phyloP scores from a whole-genome alignment of 768 basidiomycete genomes.

The Lyophyllum shimeji region DNA sequence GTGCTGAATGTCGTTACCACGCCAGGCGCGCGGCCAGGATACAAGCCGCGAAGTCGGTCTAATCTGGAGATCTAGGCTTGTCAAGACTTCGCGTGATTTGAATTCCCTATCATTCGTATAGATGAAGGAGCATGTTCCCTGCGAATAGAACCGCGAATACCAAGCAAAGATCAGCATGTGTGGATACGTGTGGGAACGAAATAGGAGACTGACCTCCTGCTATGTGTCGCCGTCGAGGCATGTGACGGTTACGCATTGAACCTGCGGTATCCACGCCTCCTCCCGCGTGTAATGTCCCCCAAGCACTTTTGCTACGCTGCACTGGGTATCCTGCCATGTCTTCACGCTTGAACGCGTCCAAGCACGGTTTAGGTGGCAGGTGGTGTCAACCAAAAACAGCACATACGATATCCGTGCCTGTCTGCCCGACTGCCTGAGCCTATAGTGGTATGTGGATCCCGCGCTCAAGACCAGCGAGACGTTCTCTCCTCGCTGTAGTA shows the following conservation, averaged over 20 bases:
- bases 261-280: constrained; percentile 16
- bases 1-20: constrained; percentile 1
- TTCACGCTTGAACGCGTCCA: constrained; percentile 32
- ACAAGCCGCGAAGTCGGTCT: constrained; percentile 31
- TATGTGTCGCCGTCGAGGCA: constrained; percentile 10
- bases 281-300: constrained; percentile 18
- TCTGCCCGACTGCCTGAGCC: constrained; percentile 35
- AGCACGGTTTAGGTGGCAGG: background rate
- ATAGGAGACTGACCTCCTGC: constrained; percentile 3
- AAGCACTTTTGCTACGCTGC: constrained; percentile 29
- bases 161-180: background rate
- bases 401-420: constrained; percentile 48
- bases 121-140: background rate
- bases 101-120: background rate
- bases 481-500: constrained; percentile 39
- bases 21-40: constrained; percentile 33
- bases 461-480: constrained; percentile 49
- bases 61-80: constrained; percentile 4
- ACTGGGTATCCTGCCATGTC: constrained; percentile 44
- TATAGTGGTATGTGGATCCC: constrained; percentile 48
- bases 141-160: background rate
- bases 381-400: background rate
- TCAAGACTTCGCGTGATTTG: background rate
- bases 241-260: constrained; percentile 20
- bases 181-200: background rate